Evolutionary conservation across 768 basidiomycete species (phyloP).

Genomic region (Hericium rajendrae): DNA sequence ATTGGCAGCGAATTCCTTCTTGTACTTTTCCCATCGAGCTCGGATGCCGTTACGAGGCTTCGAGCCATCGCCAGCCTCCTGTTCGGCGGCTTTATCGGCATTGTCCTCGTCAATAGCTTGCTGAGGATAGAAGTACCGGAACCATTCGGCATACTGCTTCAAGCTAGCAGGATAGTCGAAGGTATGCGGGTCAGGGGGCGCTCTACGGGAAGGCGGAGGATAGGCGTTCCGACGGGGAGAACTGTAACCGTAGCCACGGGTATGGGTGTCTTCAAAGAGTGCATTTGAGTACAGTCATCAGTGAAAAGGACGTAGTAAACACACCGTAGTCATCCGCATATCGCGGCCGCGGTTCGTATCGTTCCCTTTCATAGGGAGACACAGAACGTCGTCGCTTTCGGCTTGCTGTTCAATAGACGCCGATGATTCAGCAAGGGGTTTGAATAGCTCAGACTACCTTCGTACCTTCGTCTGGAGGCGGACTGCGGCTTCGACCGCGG

Average conservation of each 20-base stretch:
- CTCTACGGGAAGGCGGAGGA: constrained; percentile 32
- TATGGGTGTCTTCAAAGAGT: constrained; percentile 45
- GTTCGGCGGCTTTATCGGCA: constrained; percentile 75
- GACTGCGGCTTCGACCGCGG: constrained; percentile 72
- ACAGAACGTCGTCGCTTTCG: constrained; percentile 71
- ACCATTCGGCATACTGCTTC: constrained; percentile 87
- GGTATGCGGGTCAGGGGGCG: constrained; percentile 71
- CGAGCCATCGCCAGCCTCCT: constrained; percentile 71
- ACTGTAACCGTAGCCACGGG: constrained; percentile 54
- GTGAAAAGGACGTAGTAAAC: constrained; percentile 8
- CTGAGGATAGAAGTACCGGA: constrained; percentile 64
- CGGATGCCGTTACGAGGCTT: constrained; percentile 82
- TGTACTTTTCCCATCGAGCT: constrained; percentile 85
- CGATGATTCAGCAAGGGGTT: not conserved
- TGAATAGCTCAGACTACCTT: not conserved
- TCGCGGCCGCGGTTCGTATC: constrained; percentile 75
- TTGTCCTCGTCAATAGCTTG: constrained; percentile 77
- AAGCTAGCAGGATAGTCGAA: constrained; percentile 74
- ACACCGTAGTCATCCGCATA: constrained; percentile 79
- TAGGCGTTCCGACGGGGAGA: constrained; percentile 54
- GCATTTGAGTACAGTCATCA: constrained; percentile 10
- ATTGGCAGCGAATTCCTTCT: constrained; percentile 77
- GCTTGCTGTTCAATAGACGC: constrained; percentile 30
- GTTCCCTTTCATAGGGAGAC: constrained; percentile 75
- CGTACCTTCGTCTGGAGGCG: constrained; percentile 57